phyloP scores from a whole-genome alignment of 2,329 filamentous ascomycete species.

The Periconia sp. region DNA sequence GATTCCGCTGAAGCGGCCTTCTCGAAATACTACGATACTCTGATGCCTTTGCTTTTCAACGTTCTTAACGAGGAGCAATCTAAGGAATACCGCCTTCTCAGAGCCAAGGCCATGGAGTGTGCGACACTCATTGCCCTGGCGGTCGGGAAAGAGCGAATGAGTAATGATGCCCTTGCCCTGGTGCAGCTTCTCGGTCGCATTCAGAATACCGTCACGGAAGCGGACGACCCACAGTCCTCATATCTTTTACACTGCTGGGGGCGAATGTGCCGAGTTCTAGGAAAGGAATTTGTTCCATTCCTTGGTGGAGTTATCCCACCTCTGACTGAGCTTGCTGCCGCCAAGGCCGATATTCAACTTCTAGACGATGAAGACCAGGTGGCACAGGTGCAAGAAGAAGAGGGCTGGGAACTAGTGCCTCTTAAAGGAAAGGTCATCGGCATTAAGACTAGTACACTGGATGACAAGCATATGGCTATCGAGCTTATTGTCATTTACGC shows the following conservation, averaged over 20 bases:
- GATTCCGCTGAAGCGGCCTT: constrained; percentile 97
- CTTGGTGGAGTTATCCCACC: constrained; percentile 93
- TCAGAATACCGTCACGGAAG: constrained; percentile 78
- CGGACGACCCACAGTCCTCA: constrained; percentile 94
- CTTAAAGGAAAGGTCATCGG: constrained; percentile 98
- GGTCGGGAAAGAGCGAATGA: constrained; percentile 91
- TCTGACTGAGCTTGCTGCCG: constrained; percentile 85
- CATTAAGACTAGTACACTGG: constrained; percentile 94
- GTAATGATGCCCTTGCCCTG: constrained; percentile 82
- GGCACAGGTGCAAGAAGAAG: constrained; percentile 89
- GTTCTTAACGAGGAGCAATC: constrained; percentile 89
- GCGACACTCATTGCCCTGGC: constrained; percentile 94
- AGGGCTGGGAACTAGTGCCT: constrained; percentile 96
- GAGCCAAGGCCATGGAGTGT: constrained; percentile 99
- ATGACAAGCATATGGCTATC: constrained; percentile 99
- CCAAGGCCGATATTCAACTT: constrained; percentile 96
- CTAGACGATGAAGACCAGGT: constrained; percentile 95
- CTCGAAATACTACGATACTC: constrained; percentile 89
- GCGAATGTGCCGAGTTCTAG: constrained; percentile 95
- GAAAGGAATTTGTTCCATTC: constrained; percentile 89
- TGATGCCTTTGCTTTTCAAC: constrained; percentile 94
- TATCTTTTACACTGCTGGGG: constrained; percentile 99
- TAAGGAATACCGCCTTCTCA: constrained; percentile 88
- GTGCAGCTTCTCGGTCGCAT: constrained; percentile 88
- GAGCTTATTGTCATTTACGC: constrained; percentile 97